Conservation (phyloP, 495 filamentous ascomycete species). For the Zalerion maritima region DNA sequence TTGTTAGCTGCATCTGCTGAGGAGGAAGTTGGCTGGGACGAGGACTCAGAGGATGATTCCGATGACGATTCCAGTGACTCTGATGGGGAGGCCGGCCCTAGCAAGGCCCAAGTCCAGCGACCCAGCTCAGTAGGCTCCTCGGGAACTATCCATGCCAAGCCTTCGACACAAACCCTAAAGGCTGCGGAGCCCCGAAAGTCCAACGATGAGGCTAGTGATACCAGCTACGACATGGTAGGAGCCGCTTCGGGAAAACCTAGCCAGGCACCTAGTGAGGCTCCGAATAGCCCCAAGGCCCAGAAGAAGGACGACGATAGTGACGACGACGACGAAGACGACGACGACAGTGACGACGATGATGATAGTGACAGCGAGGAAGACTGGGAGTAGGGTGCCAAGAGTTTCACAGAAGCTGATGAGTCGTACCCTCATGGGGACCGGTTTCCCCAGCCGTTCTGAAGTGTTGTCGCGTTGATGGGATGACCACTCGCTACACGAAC, state of each 20-base stretch:
- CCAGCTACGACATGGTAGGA: constrained; percentile 83
- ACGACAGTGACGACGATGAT: constrained; percentile 17
- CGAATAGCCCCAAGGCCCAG: constrained; percentile 54
- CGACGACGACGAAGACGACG: constrained; percentile 55
- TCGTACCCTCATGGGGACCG: no score
- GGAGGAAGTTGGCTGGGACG: constrained; percentile 68
- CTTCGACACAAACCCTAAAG: constrained; percentile 28
- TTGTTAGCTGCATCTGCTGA: constrained; percentile 44
- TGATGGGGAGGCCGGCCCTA: constrained; percentile 9
- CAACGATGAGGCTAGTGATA: constrained; percentile 80
- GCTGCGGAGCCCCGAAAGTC: constrained; percentile 58
- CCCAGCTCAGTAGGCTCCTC: constrained; percentile 35
- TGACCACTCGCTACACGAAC: no score
- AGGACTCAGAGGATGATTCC: constrained; percentile 12
- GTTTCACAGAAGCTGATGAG: no score
- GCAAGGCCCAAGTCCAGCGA: constrained; percentile 16
- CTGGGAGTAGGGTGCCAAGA: constrained; percentile 63
- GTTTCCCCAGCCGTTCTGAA: no score
- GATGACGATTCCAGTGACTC: no score
- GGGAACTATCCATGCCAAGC: constrained; percentile 31
- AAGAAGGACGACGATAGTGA: constrained; percentile 36
- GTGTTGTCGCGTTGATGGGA: no score
- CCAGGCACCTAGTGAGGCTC: constrained; percentile 46
- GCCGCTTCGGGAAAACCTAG: constrained; percentile 62
- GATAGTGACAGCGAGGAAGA: constrained; percentile 41